phyloP scores from a whole-genome alignment of 2,329 filamentous ascomycete species.

The Teratosphaeria nubilosa region DNA sequence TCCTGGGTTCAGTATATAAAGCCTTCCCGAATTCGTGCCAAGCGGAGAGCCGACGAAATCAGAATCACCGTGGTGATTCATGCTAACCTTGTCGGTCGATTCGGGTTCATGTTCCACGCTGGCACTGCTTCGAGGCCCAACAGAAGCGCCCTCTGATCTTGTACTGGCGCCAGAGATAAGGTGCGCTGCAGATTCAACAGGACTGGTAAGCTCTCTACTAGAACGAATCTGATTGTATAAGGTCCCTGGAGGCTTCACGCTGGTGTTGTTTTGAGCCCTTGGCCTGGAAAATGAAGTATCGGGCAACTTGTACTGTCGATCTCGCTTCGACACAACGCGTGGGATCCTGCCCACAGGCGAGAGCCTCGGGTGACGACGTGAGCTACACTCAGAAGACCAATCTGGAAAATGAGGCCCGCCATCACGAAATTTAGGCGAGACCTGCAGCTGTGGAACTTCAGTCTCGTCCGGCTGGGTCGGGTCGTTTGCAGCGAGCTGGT shows the following conservation, averaged over 20 bases:
- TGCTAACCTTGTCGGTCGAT: slow-evolving; percentile 18
- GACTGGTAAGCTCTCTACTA: slow-evolving; percentile 20
- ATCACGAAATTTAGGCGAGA: slow-evolving; percentile 5
- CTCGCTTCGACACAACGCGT: slow-evolving; percentile 59
- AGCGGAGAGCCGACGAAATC: slow-evolving; percentile 70
- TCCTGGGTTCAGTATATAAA: slow-evolving; percentile 52
- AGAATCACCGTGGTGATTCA: slow-evolving; percentile 10
- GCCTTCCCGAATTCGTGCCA: slow-evolving; percentile 58
- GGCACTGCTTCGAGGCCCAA: slow-evolving; percentile 10
- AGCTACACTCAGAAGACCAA: slow-evolving; percentile 39
- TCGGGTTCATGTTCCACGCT: slow-evolving; percentile 12
- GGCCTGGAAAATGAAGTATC: slow-evolving; percentile 79
- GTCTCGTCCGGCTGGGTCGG: neutral
- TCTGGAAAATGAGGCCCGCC: slow-evolving; percentile 22
- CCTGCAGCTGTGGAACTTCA: neutral
- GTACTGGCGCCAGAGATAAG: slow-evolving; percentile 19
- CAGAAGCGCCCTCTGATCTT: slow-evolving; percentile 9
- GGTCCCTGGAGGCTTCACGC: slow-evolving; percentile 16
- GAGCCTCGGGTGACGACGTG: slow-evolving; percentile 38
- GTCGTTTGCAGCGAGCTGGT: neutral
- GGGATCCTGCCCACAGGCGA: slow-evolving; percentile 80
- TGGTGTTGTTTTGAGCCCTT: slow-evolving; percentile 32
- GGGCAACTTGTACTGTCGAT: slow-evolving; percentile 54
- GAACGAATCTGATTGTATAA: slow-evolving; percentile 22
- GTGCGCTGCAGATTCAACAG: slow-evolving; percentile 17